These are phyloP conservation scores for Postia placenta DNA, from an alignment of 768 basidiomycete genomes.

Conservation along the genomic window DNA sequence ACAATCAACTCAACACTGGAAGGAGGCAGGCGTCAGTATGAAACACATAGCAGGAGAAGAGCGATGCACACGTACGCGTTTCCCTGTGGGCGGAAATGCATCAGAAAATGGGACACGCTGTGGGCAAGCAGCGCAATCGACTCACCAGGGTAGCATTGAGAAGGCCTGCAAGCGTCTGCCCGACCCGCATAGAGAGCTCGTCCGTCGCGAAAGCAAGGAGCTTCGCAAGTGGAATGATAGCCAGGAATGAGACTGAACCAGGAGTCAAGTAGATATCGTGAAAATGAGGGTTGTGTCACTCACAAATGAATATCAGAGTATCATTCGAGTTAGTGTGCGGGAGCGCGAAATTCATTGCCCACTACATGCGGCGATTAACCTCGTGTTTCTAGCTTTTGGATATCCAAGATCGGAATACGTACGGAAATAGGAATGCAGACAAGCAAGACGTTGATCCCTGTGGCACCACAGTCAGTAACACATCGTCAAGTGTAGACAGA, in stretches of 20 bases:
- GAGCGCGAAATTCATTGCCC: slow-evolving; percentile 63
- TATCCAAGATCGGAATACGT: slow-evolving; percentile 19
- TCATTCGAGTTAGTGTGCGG: slow-evolving; percentile 34
- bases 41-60: neutral
- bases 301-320: slow-evolving; percentile 71
- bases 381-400: neutral
- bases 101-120: too few relatives aligned
- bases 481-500: neutral
- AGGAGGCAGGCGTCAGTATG: neutral
- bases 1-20: slow-evolving; percentile 38
- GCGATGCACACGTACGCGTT: slow-evolving; percentile 21
- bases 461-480: neutral
- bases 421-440: slow-evolving; percentile 70
- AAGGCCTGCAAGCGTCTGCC: slow-evolving; percentile 78
- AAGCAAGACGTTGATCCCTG: slow-evolving; percentile 69
- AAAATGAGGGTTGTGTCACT: slow-evolving; percentile 22
- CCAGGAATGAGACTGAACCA: slow-evolving; percentile 60
- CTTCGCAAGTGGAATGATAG: slow-evolving; percentile 86
- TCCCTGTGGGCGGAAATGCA: slow-evolving; percentile 12
- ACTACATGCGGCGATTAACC: slow-evolving; percentile 34
- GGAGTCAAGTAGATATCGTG: neutral
- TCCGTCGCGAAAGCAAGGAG: slow-evolving; percentile 83
- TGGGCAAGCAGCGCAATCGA: neutral
- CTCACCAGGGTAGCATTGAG: slow-evolving; percentile 77
- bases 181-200: slow-evolving; percentile 75